Percentiles rank a stretch among this genome's conserved stretches.
Evolutionary conservation across 768 basidiomycete species (phyloP).

Genomic region (Kwoniella pini): DNA sequence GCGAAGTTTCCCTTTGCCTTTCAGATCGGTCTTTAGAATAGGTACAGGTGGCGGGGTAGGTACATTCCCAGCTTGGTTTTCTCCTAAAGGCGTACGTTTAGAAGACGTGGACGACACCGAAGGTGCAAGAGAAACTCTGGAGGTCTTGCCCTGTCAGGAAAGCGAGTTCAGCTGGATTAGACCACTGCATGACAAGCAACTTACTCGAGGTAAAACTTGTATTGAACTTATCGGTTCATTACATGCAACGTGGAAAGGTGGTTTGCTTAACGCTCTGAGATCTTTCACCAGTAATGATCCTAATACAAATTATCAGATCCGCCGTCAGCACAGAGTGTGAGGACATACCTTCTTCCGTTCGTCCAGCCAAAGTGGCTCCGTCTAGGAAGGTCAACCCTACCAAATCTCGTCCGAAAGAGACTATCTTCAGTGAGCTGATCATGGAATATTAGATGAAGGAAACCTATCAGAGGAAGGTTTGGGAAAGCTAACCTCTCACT

Average conservation of each 20-base stretch:
- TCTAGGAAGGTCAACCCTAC: slow-evolving; percentile 19
- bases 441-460: too few species aligned
- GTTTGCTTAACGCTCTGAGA: slow-evolving; percentile 12
- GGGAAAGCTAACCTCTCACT: slow-evolving; percentile 12
- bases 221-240: slow-evolving; percentile 11
- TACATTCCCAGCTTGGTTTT: slow-evolving; percentile 3
- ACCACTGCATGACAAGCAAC: neutral
- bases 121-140: neutral
- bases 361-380: slow-evolving; percentile 22
- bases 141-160: neutral
- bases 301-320: too few species aligned
- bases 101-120: slow-evolving; percentile 4
- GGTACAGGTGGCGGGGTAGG: slow-evolving; percentile 7
- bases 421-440: slow-evolving; percentile 17
- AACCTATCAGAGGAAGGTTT: too few species aligned
- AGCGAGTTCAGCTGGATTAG: neutral
- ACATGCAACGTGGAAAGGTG: slow-evolving; percentile 4
- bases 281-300: slow-evolving; percentile 23
- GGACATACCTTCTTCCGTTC: slow-evolving; percentile 8
- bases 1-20: neutral
- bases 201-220: slow-evolving; percentile 5
- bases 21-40: neutral
- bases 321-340: too few species aligned
- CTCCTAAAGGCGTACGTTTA: slow-evolving; percentile 5
- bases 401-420: slow-evolving; percentile 14